Evolutionary conservation across 192 early-diverging fungal genomes (phyloP), one percentile per base, ranked within the genome.

Genomic region (Podochytrium sp.): DNA sequence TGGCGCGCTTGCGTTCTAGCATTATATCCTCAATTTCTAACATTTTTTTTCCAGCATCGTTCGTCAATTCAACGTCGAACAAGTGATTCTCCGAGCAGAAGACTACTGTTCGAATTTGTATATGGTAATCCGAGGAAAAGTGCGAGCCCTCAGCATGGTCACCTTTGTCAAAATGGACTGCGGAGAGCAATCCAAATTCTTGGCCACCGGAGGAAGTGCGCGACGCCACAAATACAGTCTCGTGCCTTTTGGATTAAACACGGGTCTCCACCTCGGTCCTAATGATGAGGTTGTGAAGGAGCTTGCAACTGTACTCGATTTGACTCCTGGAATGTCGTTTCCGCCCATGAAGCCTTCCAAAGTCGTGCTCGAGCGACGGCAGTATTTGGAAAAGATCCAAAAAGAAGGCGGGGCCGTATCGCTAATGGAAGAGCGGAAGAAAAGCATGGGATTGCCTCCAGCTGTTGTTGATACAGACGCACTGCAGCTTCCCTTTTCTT

Each of bases 1-100:
- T 72, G 38, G 27, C n/a, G n/a, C n/a, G n/a, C n/a, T n/a, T n/a
- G n/a, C n/a, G n/a, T n/a, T n/a, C n/a, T n/a, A n/a, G n/a, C n/a
- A n/a, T n/a, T n/a, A n/a, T n/a, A n/a, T n/a, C n/a, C n/a, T n/a
- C n/a, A n/a, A n/a, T n/a, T n/a, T n/a, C n/a, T n/a, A n/a, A n/a
- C n/a, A n/a, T n/a, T n/a, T n/a, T n/a, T n/a, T n/a, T n/a, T n/a
- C 33, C 29, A 72, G 74, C 64, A 67, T 75, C 25, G 65, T 75
- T 16, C 47, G 74, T 4, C 47, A 65, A 49, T 75, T 65, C 52
- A 53, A 65, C 18, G 63, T 53, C 14, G 74, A 75, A 14, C 43
- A 58, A 34, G 50, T 75, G 2, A 43, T 75, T 14, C 40, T 75
- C 14, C 74, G 74, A 3, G 74, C 74, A 34, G 74, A 65, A 10